These are phyloP conservation scores for Aspergillus pseudonomiae DNA, from an alignment of 2,329 filamentous ascomycete species.

Conservation along the genomic window DNA sequence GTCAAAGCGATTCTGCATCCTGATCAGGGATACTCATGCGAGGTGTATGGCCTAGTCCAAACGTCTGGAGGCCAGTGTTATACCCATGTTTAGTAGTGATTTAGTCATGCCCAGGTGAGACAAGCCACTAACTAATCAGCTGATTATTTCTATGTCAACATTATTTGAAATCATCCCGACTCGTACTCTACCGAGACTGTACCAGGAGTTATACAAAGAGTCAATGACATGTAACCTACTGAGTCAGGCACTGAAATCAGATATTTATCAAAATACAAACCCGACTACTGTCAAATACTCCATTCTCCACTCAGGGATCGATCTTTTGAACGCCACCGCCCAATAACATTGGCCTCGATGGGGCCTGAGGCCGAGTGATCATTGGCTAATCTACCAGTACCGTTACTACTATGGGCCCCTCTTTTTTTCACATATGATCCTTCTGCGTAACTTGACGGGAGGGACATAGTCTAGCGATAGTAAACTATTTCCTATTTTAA, in stretches of 20 bases:
- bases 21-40: conserved; percentile 4
- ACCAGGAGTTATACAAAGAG: background rate
- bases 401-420: background rate
- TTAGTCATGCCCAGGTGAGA: background rate
- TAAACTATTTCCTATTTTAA: background rate
- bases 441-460: background rate
- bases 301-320: background rate
- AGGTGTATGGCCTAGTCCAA: background rate
- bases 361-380: background rate
- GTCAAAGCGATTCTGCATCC: background rate
- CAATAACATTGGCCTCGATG: background rate
- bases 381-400: background rate
- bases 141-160: background rate
- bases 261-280: background rate
- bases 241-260: background rate
- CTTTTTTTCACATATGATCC: background rate
- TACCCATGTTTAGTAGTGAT: background rate
- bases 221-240: background rate
- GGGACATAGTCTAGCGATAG: background rate
- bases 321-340: background rate
- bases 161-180: background rate
- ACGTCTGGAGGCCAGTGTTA: background rate
- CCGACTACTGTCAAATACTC: background rate
- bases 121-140: background rate
- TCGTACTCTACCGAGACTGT: no score